Base-by-base conservation (phyloP, 805 yeast genomes). In the Komagataella phaffii region DNA sequence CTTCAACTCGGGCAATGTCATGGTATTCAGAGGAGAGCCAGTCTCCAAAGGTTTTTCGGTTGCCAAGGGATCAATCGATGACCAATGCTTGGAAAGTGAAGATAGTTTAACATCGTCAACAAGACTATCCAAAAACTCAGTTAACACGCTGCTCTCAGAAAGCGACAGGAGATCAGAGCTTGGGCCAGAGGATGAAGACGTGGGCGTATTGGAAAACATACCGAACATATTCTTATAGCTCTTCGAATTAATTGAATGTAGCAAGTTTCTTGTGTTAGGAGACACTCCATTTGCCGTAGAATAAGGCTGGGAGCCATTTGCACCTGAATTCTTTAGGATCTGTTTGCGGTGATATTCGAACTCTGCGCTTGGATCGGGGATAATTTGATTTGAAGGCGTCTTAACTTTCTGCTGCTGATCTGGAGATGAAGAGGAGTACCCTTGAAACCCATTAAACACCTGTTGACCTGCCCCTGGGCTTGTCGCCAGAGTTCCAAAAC, bases 51-150 rank as follows among this genome's bases (percentile, higher is more conserved):
- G 18, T 43, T 30, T 49, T 8, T 19, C 43, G 5, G 47, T 50
- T 23, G 53, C 54, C 7, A 48, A 17, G 2, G 69, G 69, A 51
- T 65, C 69, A 14, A 65, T 62, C 4, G 66, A 58, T 19, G 61
- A 57, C 69, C 69, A 65, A 48, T 62, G 64, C 53, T 59, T 63
- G 5, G 64, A 61, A 17, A 65, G 53, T 24, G 57, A 59, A 36
- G 50, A 56, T 40, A 64, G 54, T 45, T 57, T 61, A 17, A 59
- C 58, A 50, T 65, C 67, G 51, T 64, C 65, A 1, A 67, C 71
- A 18, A 68, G 65, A 17, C 68, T 63, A 50, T 68, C 72, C 23
- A 68, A 57, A 51, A 68, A 68, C 7, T 59, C 58, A 48, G 66
- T 70, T 44, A 68, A 54, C 0, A 66, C 71, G 4, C 64, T 58